Percentiles rank a stretch among this genome's conserved stretches.
Evolutionary conservation across 139 green algal species (phyloP).

Genomic region (Coelastrella sp.): DNA sequence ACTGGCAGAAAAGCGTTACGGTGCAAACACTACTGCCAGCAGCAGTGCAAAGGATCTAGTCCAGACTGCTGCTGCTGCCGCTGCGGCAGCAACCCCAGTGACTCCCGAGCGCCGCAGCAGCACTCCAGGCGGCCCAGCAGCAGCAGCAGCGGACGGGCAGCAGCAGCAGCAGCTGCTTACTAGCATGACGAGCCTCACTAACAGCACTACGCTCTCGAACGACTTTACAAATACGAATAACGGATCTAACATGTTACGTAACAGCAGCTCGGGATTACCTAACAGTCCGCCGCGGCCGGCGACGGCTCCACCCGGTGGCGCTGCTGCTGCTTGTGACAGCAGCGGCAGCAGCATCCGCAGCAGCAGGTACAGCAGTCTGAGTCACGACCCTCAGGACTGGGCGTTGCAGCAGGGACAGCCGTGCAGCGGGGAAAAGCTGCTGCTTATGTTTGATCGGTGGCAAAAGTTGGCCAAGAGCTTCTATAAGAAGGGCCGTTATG

Average conservation of each 20-base stretch:
- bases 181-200: background rate
- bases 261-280: background rate
- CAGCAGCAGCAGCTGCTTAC: constrained; percentile 6
- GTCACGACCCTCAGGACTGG: constrained; percentile 78
- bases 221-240: background rate
- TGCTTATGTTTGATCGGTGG: constrained; percentile 95
- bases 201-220: background rate
- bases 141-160: background rate
- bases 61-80: background rate
- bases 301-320: background rate
- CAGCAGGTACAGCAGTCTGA: constrained; percentile 61
- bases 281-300: constrained; percentile 11
- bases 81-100: constrained; percentile 3
- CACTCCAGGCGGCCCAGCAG: background rate
- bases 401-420: constrained; percentile 67
- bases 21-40: constrained; percentile 13
- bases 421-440: constrained; percentile 85
- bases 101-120: background rate
- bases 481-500: constrained; percentile 88
- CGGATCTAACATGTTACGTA: background rate
- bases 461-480: constrained; percentile 93
- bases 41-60: constrained; percentile 28
- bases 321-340: background rate
- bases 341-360: constrained; percentile 14
- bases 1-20: constrained; percentile 66